Base-by-base conservation (phyloP, 1,284 basidiomycete species). In the Irpex rosettiformis region DNA sequence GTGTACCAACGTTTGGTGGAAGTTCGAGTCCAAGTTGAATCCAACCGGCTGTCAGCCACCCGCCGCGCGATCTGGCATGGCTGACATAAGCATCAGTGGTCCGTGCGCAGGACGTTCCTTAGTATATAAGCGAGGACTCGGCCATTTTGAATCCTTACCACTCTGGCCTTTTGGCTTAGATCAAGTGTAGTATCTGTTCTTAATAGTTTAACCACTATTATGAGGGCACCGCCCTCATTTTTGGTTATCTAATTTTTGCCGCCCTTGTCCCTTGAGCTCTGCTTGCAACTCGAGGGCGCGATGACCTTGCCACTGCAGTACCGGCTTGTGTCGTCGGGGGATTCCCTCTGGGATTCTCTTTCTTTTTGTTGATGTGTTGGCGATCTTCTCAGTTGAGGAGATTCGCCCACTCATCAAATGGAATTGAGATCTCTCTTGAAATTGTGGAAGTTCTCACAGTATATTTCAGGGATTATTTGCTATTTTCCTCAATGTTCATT, bases 131-230 rank as follows among this genome's bases (percentile, higher is more conserved):
- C n/a, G 1, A 1, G 7, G 16, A 28, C 22, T 22, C 52, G 52
- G 64, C 61, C 56, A 10, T 33, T 40, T 5, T 2, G 52, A 61
- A 55, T 60, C 62, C 60, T 64, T 77, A 88, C 86, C 87, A 88
- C 88, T 93, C 86, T 92, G 91, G 87, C 89, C 91, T 88, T 90
- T 91, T 90, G 90, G 90, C 88, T 91, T 93, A 90, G 90, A 91
- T 91, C 89, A 93, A 92, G 90, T 93, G 90, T 93, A 92, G 91
- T 91, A 91, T 89, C 87, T 89, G 87, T 89, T 89, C 87, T 89
- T 60, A 60, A 60, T 60, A 60, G 58, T 60, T 60, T 60, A 58
- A 58, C 56, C 58, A 58, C 56, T 58, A 53, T 58, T 58, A 58
- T 58, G 57, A 58, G 47, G 59, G 59, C 59, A 61, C 59, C 57